phyloP scores from a whole-genome alignment of 805 yeast species.

The Metschnikowia noctiluminum region DNA sequence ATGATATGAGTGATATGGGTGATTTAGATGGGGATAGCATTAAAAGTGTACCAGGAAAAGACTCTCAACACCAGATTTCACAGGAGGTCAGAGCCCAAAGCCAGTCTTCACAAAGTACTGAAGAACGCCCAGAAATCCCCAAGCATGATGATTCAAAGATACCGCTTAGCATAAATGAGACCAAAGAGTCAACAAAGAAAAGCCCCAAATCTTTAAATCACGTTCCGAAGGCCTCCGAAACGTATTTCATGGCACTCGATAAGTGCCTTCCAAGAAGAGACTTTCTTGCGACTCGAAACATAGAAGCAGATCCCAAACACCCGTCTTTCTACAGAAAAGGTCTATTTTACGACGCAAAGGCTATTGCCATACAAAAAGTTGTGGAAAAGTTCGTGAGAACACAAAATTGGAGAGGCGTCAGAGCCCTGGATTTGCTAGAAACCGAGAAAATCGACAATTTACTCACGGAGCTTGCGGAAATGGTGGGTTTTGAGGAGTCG shows the following conservation, averaged over 20 bases:
- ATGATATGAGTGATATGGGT: constrained; percentile 2
- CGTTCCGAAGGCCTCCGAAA: constrained; percentile 15
- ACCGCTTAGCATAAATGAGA: not conserved
- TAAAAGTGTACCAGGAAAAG: too few species aligned
- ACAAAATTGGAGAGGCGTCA: constrained; percentile 15
- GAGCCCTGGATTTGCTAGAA: constrained; percentile 13
- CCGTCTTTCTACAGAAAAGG: constrained; percentile 10
- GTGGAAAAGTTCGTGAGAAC: constrained; percentile 26
- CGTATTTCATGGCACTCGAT: constrained; percentile 74
- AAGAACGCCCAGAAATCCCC: too few species aligned
- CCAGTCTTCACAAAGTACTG: too few species aligned
- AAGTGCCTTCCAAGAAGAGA: constrained; percentile 70
- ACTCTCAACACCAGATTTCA: too few species aligned
- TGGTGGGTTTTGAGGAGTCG: constrained; percentile 20
- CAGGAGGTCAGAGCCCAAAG: too few species aligned
- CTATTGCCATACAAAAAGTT: constrained; percentile 34
- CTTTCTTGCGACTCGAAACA: constrained; percentile 51
- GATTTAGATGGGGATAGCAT: not conserved
- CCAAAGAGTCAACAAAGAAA: not conserved
- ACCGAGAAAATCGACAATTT: constrained; percentile 14
- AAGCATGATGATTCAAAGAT: too few species aligned
- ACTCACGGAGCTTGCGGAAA: constrained; percentile 19
- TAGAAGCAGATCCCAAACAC: constrained; percentile 24
- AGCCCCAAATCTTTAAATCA: not conserved
- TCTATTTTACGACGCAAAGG: constrained; percentile 30